phyloP scores from a whole-genome alignment of 176 grass and related monocot species.

The Alloteropsis semialata region DNA sequence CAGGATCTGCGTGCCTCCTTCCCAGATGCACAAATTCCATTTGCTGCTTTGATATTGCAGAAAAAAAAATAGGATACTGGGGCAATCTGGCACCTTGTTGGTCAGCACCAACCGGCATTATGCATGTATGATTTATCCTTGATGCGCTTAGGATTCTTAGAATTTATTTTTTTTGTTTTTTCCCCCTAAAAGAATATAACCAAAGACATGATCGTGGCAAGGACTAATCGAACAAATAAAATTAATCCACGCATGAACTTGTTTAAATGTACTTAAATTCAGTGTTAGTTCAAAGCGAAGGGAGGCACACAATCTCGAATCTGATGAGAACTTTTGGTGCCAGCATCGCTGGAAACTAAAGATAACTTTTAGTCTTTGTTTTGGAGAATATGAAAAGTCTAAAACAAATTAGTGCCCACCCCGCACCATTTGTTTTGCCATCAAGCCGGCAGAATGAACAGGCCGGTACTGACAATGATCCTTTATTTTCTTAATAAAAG shows the following conservation, averaged over 20 bases:
- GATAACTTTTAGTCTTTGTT: background rate
- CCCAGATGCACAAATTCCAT: background rate
- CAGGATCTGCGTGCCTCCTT: constrained; percentile 7
- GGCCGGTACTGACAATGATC: background rate
- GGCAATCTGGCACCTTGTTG: background rate
- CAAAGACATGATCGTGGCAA: background rate
- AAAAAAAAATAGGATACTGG: background rate
- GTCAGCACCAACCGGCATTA: background rate
- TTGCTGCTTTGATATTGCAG: background rate
- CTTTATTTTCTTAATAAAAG: background rate
- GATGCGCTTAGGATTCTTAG: background rate
- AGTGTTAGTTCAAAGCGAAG: background rate
- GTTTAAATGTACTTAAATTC: background rate
- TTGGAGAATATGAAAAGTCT: background rate
- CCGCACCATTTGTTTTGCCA: background rate
- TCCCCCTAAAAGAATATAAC: background rate
- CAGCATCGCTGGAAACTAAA: background rate
- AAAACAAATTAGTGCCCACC: background rate
- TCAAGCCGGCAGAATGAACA: constrained; percentile 1
- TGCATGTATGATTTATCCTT: background rate
- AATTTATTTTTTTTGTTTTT: background rate
- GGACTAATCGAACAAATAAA: background rate
- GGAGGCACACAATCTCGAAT: background rate
- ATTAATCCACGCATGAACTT: background rate
- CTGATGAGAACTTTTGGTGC: background rate